Percentiles rank a stretch among this genome's conserved stretches.
phyloP scores from a whole-genome alignment of 345 rosid genomes.

The Citrus reticulata region DNA sequence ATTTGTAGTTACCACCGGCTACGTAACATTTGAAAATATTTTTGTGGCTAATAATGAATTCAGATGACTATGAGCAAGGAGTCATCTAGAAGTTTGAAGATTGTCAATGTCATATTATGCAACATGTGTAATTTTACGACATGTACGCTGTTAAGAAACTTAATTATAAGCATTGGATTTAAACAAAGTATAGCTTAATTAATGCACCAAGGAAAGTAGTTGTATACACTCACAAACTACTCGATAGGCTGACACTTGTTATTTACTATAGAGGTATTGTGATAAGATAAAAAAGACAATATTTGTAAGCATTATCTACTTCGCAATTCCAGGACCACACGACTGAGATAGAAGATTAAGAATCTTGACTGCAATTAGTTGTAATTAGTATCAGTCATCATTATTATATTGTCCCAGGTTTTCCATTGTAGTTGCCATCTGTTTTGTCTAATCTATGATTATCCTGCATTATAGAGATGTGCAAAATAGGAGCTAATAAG shows the following conservation, averaged over 20 bases:
- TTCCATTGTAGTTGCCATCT: not conserved
- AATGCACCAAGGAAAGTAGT: not conserved
- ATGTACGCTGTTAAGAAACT: not conserved
- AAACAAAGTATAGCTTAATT: not conserved
- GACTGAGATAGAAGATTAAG: slow-evolving; percentile 2
- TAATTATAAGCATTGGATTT: not conserved
- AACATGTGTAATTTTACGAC: not conserved
- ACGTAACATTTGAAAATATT: no score
- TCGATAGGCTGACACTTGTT: not conserved
- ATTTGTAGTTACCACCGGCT: not conserved
- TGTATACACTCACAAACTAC: not conserved
- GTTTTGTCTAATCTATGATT: not conserved
- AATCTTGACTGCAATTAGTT: not conserved
- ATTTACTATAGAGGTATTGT: not conserved
- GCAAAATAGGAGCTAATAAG: not conserved
- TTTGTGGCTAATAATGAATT: no score
- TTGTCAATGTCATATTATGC: not conserved
- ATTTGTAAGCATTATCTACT: not conserved
- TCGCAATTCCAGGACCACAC: slow-evolving; percentile 1
- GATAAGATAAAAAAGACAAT: not conserved
- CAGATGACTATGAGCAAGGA: not conserved
- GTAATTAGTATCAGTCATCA: not conserved
- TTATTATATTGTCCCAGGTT: not conserved
- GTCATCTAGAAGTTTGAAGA: not conserved
- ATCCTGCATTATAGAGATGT: not conserved